Conservation (phyloP, 169 alveolate species). For the Eimeria sp. region DNA sequence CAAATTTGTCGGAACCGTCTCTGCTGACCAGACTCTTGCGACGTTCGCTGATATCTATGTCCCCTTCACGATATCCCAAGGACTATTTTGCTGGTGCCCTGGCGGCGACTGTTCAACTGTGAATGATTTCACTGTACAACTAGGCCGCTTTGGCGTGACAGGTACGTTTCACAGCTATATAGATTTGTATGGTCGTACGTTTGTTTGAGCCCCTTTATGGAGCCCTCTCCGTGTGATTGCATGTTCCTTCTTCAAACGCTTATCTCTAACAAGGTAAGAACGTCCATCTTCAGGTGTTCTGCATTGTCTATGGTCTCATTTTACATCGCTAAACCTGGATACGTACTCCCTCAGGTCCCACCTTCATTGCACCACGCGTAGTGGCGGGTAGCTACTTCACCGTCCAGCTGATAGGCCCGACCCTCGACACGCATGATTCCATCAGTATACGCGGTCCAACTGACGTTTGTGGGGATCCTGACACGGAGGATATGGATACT, state of each 20-base stretch:
- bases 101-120: conserved; percentile 31
- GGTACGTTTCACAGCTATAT: conserved; percentile 11
- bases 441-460: conserved; percentile 44
- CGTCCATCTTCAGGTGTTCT: neutral
- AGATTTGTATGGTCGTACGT: neutral
- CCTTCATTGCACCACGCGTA: conserved; percentile 9
- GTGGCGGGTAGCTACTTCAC: conserved; percentile 62
- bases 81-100: conserved; percentile 66
- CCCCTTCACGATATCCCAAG: conserved; percentile 39
- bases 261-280: neutral
- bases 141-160: conserved; percentile 55
- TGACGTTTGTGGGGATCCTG: conserved; percentile 54
- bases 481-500: conserved; percentile 72
- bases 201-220: neutral
- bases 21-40: conserved; percentile 24
- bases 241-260: neutral
- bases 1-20: conserved; percentile 33
- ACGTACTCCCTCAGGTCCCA: conserved; percentile 45
- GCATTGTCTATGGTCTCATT: neutral
- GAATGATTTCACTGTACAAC: conserved; percentile 33
- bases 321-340: neutral
- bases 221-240: neutral
- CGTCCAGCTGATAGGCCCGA: conserved; percentile 50
- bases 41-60: conserved; percentile 23
- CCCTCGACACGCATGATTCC: conserved; percentile 19